These are phyloP conservation scores for Phytopythium delawarense DNA, from an alignment of 352 stramenopile genomes.

Conservation along the genomic window DNA sequence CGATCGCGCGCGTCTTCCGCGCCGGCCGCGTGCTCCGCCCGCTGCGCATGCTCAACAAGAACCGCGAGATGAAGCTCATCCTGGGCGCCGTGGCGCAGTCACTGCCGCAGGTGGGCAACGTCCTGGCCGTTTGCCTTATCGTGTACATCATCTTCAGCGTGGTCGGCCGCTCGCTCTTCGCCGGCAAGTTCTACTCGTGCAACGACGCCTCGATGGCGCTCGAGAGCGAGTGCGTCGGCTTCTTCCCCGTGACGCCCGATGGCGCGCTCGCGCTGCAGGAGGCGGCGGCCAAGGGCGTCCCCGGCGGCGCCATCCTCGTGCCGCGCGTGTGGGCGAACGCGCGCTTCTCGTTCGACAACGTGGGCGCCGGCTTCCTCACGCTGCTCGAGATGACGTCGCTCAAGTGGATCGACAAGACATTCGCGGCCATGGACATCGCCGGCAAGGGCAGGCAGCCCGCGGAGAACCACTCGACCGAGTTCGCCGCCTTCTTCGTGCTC, in stretches of 20 bases:
- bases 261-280: conserved; percentile 49
- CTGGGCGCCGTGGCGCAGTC: conserved; percentile 63
- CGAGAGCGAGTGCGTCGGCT: conserved; percentile 47
- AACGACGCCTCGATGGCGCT: conserved; percentile 42
- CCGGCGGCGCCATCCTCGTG: conserved; percentile 38
- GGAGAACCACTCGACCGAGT: conserved; percentile 35
- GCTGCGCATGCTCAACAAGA: conserved; percentile 69
- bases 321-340: conserved; percentile 64
- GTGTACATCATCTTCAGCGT: conserved; percentile 80
- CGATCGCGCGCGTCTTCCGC: conserved; percentile 53
- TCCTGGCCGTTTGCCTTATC: conserved; percentile 63
- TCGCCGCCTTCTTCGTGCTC: conserved; percentile 66
- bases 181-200: conserved; percentile 59
- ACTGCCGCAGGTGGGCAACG: conserved; percentile 67
- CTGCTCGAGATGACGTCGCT: conserved; percentile 79
- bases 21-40: conserved; percentile 61
- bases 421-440: conserved; percentile 71
- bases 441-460: conserved; percentile 40
- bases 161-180: conserved; percentile 63
- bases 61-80: conserved; percentile 77
- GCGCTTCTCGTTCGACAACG: conserved; percentile 79
- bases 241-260: conserved; percentile 44
- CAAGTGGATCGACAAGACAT: conserved; percentile 78
- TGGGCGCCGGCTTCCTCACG: conserved; percentile 55
- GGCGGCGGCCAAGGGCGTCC: conserved; percentile 26